Evolutionary conservation across 1,284 basidiomycete genomes (phyloP), one percentile per base, ranked within the genome.

Genomic region (Trametes pubescens): DNA sequence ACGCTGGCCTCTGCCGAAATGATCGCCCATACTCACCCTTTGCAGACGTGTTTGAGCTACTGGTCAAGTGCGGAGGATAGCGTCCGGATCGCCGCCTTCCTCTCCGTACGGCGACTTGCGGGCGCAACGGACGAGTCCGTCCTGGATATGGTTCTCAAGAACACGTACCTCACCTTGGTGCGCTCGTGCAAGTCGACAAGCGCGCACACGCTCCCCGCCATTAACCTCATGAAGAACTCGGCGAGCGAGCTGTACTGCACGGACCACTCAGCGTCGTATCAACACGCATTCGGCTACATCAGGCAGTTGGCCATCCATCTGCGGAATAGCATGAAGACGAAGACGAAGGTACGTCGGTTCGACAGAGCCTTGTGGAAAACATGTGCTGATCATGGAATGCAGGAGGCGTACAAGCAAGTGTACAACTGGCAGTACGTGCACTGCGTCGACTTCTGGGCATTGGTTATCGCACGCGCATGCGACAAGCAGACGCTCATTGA

Each of bases 381-480:
- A 43, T 69, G 29, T 29, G 11, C 59, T 62, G 24, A 47, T 61
- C 38, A 26, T 26, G n/a, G 60, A 44, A 62, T 72, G 51, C 75
- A 95, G 89, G 94, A 96, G 71, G 89, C 93, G 6, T 96, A 92
- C 80, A 91, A 91, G 76, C 90, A 92, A 70, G 95, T 98, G 24
- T 97, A 98, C 80, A 99, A 99, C 79, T 99, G 98, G 98, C 97
- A 99, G 77, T 99, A 92, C 72, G 91, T 93, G 7, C 97, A 99
- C 76, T 95, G 91, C 65, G 82, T 99, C 69, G 98, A 99, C 81
- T 99, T 99, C 74, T 99, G 98, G 98, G 87, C 89, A 54, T 83
- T 95, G 57, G 94, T 99, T 2, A 84, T 98, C n/a, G 90, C 89
- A 8, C 83, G 89, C 37, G 91, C 94, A 16, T 95, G 92, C 70